Conservation (phyloP, 805 yeast species). For the Zygoascus tannicola region DNA sequence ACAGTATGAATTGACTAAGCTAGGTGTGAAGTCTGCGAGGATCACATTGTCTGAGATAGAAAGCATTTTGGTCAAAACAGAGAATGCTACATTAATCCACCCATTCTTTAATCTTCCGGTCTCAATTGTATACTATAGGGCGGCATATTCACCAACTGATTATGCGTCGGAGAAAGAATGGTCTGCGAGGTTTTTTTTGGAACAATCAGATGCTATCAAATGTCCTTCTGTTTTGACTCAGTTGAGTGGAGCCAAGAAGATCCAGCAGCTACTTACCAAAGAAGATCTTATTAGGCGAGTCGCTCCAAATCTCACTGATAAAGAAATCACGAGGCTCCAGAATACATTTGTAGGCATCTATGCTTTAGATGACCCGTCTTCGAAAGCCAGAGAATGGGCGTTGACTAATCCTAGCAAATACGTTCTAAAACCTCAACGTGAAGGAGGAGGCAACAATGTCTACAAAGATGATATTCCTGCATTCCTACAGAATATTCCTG, state of each 20-base stretch:
- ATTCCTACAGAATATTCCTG: constrained; percentile 50
- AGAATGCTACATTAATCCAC: constrained; percentile 32
- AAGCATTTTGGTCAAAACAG: constrained; percentile 8
- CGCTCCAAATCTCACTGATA: constrained; percentile 27
- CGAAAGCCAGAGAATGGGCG: constrained; percentile 55
- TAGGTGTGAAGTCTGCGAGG: constrained; percentile 55
- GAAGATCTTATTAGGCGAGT: constrained; percentile 40
- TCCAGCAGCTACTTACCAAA: constrained; percentile 79
- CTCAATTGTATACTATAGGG: constrained; percentile 80
- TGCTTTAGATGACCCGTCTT: constrained; percentile 75
- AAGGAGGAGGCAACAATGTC: constrained; percentile 96
- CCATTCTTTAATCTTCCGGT: constrained; percentile 56
- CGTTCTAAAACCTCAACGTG: constrained; percentile 95
- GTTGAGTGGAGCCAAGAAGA: constrained; percentile 84
- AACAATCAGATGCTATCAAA: constrained; percentile 70
- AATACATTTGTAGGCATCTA: constrained; percentile 76
- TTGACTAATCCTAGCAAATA: constrained; percentile 55
- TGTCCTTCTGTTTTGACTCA: constrained; percentile 89
- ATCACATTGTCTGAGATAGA: constrained; percentile 53
- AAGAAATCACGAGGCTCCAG: constrained; percentile 28
- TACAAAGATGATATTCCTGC: constrained; percentile 78
- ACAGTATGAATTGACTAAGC: constrained; percentile 58
- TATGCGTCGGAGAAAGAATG: constrained; percentile 60
- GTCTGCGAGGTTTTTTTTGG: constrained; percentile 67
- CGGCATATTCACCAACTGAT: constrained; percentile 83